Conservation (phyloP, 768 basidiomycete genomes). For the Ramaria sp. region DNA sequence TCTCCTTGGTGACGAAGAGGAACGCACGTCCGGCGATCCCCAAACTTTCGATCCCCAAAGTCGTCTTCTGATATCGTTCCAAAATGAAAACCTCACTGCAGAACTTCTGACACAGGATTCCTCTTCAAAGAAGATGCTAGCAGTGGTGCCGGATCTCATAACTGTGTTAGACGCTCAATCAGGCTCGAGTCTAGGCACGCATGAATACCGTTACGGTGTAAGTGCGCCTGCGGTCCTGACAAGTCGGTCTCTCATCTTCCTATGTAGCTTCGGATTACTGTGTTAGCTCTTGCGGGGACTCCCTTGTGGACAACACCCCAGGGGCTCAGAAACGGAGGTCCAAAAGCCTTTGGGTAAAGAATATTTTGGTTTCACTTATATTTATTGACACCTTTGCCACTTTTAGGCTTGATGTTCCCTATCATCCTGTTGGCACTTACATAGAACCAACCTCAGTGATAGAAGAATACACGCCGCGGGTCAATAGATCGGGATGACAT, state of each 20-base stretch:
- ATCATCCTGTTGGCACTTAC: background rate
- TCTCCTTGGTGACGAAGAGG: constrained; percentile 20
- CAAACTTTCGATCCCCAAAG: constrained; percentile 3
- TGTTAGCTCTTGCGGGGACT: constrained; percentile 34
- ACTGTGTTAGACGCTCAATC: constrained; percentile 51
- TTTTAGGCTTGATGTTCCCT: background rate
- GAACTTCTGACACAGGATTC: constrained; percentile 16
- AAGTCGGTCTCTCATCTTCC: background rate
- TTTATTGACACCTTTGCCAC: background rate
- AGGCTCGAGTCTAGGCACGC: constrained; percentile 52
- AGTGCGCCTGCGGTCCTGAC: background rate
- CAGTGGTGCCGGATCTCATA: constrained; percentile 56
- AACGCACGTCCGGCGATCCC: constrained; percentile 14
- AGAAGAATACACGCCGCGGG: background rate
- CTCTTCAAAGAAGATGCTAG: constrained; percentile 28
- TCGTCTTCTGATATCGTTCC: constrained; percentile 41
- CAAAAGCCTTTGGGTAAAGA: constrained; percentile 38
- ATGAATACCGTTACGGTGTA: constrained; percentile 45
- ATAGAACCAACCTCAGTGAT: background rate
- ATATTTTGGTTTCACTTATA: background rate
- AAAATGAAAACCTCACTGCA: constrained; percentile 51
- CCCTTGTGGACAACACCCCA: constrained; percentile 44
- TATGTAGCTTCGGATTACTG: constrained; percentile 35
- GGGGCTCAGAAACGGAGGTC: constrained; percentile 42
- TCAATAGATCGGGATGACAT: too few relatives aligned